Evolutionary conservation across 1,284 basidiomycete genomes (phyloP), one percentile per base, ranked within the genome.

Genomic region (Pulchroboletus neoregius): DNA sequence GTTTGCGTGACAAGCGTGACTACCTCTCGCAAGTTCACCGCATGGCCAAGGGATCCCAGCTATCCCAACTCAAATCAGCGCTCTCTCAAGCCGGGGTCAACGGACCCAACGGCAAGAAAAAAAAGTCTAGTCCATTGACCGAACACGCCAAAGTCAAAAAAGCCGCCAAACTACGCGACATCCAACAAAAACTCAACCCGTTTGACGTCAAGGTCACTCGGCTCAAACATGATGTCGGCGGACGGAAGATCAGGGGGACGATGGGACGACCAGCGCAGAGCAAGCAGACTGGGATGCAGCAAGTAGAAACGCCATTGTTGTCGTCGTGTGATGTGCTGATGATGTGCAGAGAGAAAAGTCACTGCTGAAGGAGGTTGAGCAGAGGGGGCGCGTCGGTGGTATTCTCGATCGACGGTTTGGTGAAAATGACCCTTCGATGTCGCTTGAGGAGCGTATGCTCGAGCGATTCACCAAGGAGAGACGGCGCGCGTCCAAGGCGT

Each of bases 331-430:
- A n/a, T 35, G 26, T 54, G 35, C 51, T 58, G 46, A 60, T 27
- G 35, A 42, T 43, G 45, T 22, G 40, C 52, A 94, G 91, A 75
- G 93, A 37, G 89, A 86, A 65, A 88, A 89, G 71, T 90, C 85
- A 0, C 72, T 99, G 16, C 71, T 98, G 36, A 94, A 94, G 45
- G 94, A 98, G 69, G 84, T 83, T 26, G 80, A 92, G 43, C 79
- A 86, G 53, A 81, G 77, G 59, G 81, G 79, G 39, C 87, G 86
- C 55, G 82, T 87, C 11, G 94, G 94, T 9, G 90, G 91, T 5
- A 87, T 99, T 54, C 72, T 95, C 45, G 96, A 99, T 68, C 81
- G 92, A 46, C 87, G 96, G 32, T 97, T 99, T 60, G 96, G 96
- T 70, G 96, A 99, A 78, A 87, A 90, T 58, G 85, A 99, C 58